Conservation (phyloP, 2,329 filamentous ascomycete genomes). For the Trichoderma semiorbis region DNA sequence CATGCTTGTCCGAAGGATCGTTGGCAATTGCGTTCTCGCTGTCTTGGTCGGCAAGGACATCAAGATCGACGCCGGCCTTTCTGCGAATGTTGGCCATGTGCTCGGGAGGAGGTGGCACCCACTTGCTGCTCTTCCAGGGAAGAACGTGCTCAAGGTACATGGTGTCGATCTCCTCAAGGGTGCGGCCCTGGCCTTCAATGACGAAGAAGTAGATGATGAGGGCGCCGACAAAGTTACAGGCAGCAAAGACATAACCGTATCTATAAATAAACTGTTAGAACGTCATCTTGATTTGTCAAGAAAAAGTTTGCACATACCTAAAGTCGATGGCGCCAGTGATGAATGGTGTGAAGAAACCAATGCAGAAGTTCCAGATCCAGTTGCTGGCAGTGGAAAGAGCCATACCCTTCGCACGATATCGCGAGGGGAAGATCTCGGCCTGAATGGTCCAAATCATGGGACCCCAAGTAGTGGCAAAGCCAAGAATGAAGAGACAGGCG, state of each 20-base stretch:
- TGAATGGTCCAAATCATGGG: conserved; percentile 64
- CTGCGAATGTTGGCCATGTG: conserved; percentile 42
- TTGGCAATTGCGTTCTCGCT: not conserved
- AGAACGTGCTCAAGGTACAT: conserved; percentile 67
- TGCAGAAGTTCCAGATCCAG: conserved; percentile 72
- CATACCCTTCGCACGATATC: conserved; percentile 59
- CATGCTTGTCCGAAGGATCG: not conserved
- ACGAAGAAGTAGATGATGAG: conserved; percentile 74
- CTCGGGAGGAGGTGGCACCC: conserved; percentile 44
- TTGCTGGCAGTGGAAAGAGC: conserved; percentile 59
- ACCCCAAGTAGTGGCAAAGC: conserved; percentile 65
- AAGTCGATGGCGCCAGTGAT: conserved; percentile 70
- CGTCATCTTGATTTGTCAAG: not conserved
- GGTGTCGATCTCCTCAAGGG: conserved; percentile 75
- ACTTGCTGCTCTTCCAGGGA: conserved; percentile 60
- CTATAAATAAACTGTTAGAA: not conserved
- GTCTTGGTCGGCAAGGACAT: conserved; percentile 21
- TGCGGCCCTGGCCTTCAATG: conserved; percentile 68
- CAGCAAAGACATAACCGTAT: conserved; percentile 72
- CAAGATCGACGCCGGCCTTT: conserved; percentile 40
- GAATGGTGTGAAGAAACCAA: conserved; percentile 76
- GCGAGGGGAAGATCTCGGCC: conserved; percentile 61
- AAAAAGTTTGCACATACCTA: conserved; percentile 37
- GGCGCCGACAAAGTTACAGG: conserved; percentile 62
- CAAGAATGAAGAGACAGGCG: conserved; percentile 61